Evolutionary conservation across 768 basidiomycete species (phyloP).

Genomic region (Porphyrellus cyaneotinctus): DNA sequence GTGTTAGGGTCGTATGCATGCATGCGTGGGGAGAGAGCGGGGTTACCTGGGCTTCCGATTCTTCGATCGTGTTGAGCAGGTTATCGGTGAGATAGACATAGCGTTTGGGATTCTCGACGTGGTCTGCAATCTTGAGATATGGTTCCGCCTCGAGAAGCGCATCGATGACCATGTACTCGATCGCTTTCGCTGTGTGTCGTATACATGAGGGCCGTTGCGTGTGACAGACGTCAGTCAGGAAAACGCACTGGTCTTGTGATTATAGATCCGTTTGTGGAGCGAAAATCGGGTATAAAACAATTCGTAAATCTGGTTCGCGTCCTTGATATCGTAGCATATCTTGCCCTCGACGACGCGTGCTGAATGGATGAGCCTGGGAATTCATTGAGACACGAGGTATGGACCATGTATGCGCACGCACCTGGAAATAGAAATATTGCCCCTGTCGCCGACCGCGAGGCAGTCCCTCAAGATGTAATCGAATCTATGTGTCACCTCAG

Average conservation of each 20-base stretch:
- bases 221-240: too few relatives aligned
- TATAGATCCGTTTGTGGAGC: conserved; percentile 80
- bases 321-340: conserved; percentile 82
- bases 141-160: conserved; percentile 68
- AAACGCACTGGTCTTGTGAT: conserved; percentile 58
- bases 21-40: too few relatives aligned
- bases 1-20: too few relatives aligned
- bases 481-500: conserved; percentile 43
- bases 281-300: conserved; percentile 72
- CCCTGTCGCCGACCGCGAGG: conserved; percentile 62
- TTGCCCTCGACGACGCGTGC: conserved; percentile 69
- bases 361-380: conserved; percentile 60
- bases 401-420: conserved; percentile 11
- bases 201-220: not conserved
- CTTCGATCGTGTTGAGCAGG: conserved; percentile 58
- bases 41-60: conserved; percentile 35
- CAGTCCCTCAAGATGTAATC: conserved; percentile 81
- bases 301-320: conserved; percentile 70
- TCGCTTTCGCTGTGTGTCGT: conserved; percentile 52
- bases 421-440: conserved; percentile 49
- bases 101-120: conserved; percentile 52
- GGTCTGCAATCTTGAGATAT: conserved; percentile 52
- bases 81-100: conserved; percentile 68
- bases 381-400: not conserved
- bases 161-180: conserved; percentile 85